phyloP scores from a whole-genome alignment of 2,329 filamentous ascomycete genomes.

The Aspergillus sp. region DNA sequence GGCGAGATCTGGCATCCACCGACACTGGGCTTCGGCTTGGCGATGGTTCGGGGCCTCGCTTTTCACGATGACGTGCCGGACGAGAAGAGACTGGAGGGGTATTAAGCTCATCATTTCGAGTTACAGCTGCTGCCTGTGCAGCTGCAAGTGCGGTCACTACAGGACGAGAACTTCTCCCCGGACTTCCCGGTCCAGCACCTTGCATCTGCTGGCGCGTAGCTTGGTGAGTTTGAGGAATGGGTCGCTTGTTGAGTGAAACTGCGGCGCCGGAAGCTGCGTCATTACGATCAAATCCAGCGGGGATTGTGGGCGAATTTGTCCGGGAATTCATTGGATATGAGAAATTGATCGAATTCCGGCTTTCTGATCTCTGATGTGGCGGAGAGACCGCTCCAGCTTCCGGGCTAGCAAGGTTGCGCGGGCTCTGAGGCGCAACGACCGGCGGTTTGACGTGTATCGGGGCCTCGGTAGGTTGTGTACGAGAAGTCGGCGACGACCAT shows the following conservation, averaged over 20 bases:
- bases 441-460: slow-evolving; percentile 42
- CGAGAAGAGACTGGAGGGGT: slow-evolving; percentile 1
- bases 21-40: background rate
- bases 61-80: slow-evolving; percentile 2
- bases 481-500: slow-evolving; percentile 48
- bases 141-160: slow-evolving; percentile 33
- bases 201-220: slow-evolving; percentile 14
- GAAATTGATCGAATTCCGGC: slow-evolving; percentile 49
- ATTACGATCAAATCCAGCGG: slow-evolving; percentile 18
- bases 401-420: slow-evolving; percentile 13
- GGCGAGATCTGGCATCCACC: background rate
- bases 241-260: slow-evolving; percentile 24
- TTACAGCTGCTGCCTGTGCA: slow-evolving; percentile 25
- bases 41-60: background rate
- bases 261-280: slow-evolving; percentile 19
- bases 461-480: slow-evolving; percentile 39
- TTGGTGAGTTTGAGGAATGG: slow-evolving; percentile 21
- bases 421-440: slow-evolving; percentile 17
- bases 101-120: slow-evolving; percentile 14
- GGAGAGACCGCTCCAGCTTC: slow-evolving; percentile 28
- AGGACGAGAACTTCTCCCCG: slow-evolving; percentile 28
- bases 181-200: slow-evolving; percentile 25
- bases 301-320: slow-evolving; percentile 39
- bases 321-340: slow-evolving; percentile 46
- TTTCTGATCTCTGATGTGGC: slow-evolving; percentile 40